Conservation (phyloP, 1,284 basidiomycete species). For the Ustilago xerochloae region DNA sequence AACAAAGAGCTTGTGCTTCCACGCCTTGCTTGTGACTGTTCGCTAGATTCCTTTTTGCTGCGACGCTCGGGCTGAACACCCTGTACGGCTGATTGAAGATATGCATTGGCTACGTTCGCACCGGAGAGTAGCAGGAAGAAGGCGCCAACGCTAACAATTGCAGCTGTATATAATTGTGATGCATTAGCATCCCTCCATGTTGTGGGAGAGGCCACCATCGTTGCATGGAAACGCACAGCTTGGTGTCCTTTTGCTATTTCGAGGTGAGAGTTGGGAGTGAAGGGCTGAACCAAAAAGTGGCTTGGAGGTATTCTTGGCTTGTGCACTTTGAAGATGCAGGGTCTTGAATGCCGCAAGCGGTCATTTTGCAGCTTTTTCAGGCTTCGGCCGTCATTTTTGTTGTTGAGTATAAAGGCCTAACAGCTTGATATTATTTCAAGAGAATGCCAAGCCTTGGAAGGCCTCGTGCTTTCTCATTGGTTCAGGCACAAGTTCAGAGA, state of each 20-base stretch:
- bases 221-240: no score
- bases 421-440: no score
- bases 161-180: constrained; percentile 33
- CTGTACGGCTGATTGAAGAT: neutral
- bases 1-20: constrained; percentile 1
- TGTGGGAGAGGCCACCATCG: constrained; percentile 15
- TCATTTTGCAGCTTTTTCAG: neutral
- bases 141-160: constrained; percentile 21
- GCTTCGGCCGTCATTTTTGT: no score
- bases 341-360: constrained; percentile 2
- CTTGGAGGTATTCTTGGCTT: neutral
- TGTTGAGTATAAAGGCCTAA: neutral
- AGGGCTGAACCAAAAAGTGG: neutral
- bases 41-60: neutral
- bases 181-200: constrained; percentile 29
- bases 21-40: constrained; percentile 1
- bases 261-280: neutral
- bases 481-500: no score
- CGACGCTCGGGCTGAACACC: neutral
- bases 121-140: constrained; percentile 26
- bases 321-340: neutral
- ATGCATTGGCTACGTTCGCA: constrained; percentile 15
- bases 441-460: no score
- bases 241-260: no score
- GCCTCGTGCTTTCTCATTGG: no score